Percentiles rank a stretch among this genome's conserved stretches.
Conservation (phyloP, 495 filamentous ascomycete genomes). For the Penicillium lividum region DNA sequence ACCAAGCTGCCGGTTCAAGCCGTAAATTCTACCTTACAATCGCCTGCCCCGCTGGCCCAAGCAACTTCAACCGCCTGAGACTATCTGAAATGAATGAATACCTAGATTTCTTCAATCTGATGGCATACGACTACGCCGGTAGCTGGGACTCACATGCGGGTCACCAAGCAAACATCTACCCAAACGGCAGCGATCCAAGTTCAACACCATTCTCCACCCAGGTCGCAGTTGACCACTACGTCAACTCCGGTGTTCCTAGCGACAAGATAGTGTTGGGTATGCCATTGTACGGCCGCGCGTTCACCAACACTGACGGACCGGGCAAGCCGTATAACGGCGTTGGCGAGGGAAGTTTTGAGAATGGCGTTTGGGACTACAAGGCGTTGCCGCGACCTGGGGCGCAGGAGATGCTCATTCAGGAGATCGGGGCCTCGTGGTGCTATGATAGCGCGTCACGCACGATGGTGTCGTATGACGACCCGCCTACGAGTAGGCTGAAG, state of each 20-base stretch:
- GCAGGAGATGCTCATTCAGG: slow-evolving; percentile 37
- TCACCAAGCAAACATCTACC: slow-evolving; percentile 78
- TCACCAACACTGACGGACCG: slow-evolving; percentile 70
- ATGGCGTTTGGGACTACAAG: slow-evolving; percentile 82
- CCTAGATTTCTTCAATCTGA: slow-evolving; percentile 79
- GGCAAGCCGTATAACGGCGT: slow-evolving; percentile 69
- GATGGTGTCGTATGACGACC: slow-evolving; percentile 78
- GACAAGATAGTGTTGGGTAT: slow-evolving; percentile 81
- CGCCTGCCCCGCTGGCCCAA: slow-evolving; percentile 60
- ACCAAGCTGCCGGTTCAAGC: slow-evolving; percentile 56
- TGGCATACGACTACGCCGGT: slow-evolving; percentile 82
- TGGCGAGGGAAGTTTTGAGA: slow-evolving; percentile 69
- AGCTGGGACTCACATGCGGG: slow-evolving; percentile 74
- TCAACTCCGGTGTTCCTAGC: slow-evolving; percentile 56
- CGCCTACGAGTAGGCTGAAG: slow-evolving; percentile 61
- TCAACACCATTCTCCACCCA: slow-evolving; percentile 58
- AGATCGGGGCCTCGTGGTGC: slow-evolving; percentile 64
- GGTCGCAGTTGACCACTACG: slow-evolving; percentile 62
- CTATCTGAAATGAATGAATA: slow-evolving; percentile 69
- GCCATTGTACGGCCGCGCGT: slow-evolving; percentile 87
- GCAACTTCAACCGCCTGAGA: slow-evolving; percentile 68
- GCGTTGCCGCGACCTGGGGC: slow-evolving; percentile 54
- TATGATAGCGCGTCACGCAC: slow-evolving; percentile 61
- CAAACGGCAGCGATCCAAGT: slow-evolving; percentile 50
- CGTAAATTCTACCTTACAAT: slow-evolving; percentile 75